Base-by-base conservation (phyloP, 306 rosid species). In the Canavalia ensiformis region DNA sequence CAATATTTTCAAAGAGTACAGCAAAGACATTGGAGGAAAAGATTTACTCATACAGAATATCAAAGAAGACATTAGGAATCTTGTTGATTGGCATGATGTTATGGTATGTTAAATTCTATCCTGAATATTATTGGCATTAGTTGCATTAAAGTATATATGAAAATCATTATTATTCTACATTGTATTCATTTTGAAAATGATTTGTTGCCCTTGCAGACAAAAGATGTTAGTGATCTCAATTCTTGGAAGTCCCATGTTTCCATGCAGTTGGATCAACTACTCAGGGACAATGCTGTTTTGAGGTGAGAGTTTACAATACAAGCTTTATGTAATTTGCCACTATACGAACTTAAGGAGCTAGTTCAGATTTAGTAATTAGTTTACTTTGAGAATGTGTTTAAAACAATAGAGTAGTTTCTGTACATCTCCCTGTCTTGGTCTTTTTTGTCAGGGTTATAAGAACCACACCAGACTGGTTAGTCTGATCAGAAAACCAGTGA, bases 161-260 rank as follows among this genome's bases (percentile, higher is more conserved):
- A 73, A 58, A 41, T 49, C 42, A 52, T 58, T 75, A 52, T 46
- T 51, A 35, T 63, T 11, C 56, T 67, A 51, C 68, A 28, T 51
- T 13, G 2, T 49, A 51, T 70, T 81, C 54, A 64, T 69, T 75
- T 81, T 62, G 41, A 13, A 70, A 62, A 68, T 73, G 70, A 11
- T 74, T 65, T 80, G 33, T 77, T 83, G 51, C 82, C 77, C 67
- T 80, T 81, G 89, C 92, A 96, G 99, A 81, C 77, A 74, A 86
- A 86, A 70, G 93, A 92, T 70, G 84, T 85, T 18, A 83, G 33
- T 50, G 85, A 89, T 77, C 94, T 96, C 74, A 69, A 74, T 77
- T 86, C 89, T 67, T 96, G 98, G 99, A 91, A 92, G 90, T 86
- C 97, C 81, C 82, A 49, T 60, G 85, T 87, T 83, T 87, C 97